Evolutionary conservation across 805 yeast species (phyloP), one percentile per base, ranked within the genome.

Genomic region (Hanseniaspora pseudoguilliermondii): DNA sequence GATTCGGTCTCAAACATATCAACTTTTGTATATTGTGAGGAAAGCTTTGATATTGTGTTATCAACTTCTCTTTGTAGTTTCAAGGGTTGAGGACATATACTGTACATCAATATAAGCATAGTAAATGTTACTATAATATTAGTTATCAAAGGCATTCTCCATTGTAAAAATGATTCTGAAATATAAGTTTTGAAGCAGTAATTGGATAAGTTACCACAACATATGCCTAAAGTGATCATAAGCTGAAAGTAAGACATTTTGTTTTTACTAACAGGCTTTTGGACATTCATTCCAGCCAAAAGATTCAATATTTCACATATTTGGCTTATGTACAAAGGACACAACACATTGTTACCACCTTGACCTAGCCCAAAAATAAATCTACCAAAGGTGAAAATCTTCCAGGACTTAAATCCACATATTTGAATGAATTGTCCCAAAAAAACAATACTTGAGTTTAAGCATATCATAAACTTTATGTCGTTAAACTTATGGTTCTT

Each of bases 291-390:
- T 35, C 82, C 73, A 55, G 82, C 77, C 65, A 80, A 80, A 70
- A n/a, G 25, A 86, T 73, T 39, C 91, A 89, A 15, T 81, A 84
- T 56, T 82, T 71, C 20, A 87, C 86, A 13, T 88, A 81, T 35
- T 81, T 73, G 35, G 78, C 73, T 43, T 95, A 95, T 57, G 85
- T 83, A 39, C 84, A 83, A 7, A 83, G 59, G 15, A 95, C 95
- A 34, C 82, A 77, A 52, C 84, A 68, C 41, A 78, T 74, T 70
- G 87, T 75, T 39, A 87, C 89, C 59, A 81, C 67, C 59, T 78
- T 73, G 62, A 76, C 76, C 66, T 81, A 86, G 63, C 75, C 77
- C 88, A 88, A 83, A 32, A 71, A 69, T 34, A 35, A 54, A 35
- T 48, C 53, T 42, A 7, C 54, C 54, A 3, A 50, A 21, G 23